These are phyloP conservation scores for Aspergillus sp. DNA, from an alignment of 2,329 filamentous ascomycete genomes.

Conservation along the genomic window DNA sequence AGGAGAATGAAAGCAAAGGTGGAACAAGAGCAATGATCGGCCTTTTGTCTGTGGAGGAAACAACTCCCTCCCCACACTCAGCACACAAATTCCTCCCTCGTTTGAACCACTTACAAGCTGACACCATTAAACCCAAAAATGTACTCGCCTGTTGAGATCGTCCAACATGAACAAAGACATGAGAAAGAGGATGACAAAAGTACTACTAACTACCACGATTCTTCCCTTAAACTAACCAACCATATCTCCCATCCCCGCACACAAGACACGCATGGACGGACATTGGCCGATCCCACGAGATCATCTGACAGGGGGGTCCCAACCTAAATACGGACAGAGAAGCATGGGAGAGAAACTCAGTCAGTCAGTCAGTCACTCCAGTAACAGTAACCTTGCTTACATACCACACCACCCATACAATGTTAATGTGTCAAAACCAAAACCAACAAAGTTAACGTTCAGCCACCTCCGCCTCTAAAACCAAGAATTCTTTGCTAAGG, in stretches of 20 bases:
- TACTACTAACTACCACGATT: neutral
- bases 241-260: neutral
- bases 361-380: neutral
- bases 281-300: constrained; percentile 1
- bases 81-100: neutral
- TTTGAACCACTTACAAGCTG: neutral
- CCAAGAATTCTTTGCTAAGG: neutral
- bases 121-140: neutral
- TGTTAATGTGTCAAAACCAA: neutral
- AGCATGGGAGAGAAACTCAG: neutral
- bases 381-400: neutral
- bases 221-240: neutral
- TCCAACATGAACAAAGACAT: neutral
- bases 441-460: neutral
- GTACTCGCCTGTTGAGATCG: neutral
- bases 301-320: constrained; percentile 2
- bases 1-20: neutral
- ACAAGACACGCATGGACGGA: neutral
- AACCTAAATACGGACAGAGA: neutral
- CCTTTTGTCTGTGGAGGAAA: neutral
- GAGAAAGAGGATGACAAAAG: neutral
- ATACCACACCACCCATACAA: neutral
- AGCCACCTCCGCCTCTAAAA: neutral
- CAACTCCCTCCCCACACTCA: neutral
- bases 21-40: neutral